Conservation (phyloP, 371 early-diverging fungal species). For the Lichtheimia ramosa region DNA sequence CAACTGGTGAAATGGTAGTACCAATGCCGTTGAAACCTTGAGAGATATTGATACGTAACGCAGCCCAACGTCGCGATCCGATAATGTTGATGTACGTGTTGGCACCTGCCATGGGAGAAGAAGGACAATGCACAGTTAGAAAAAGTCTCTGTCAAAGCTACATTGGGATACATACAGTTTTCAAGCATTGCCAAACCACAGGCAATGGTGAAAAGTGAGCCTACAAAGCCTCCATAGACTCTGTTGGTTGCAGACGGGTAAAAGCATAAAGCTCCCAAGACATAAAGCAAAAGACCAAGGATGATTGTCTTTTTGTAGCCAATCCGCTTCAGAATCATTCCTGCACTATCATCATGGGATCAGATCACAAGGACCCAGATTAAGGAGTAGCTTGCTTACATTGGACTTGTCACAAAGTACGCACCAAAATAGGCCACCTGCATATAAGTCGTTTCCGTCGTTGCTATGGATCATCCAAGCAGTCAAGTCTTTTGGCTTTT, state of each 20-base stretch:
- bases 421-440: conserved; percentile 55
- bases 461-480: conserved; percentile 17
- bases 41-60: conserved; percentile 43
- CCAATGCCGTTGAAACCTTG: conserved; percentile 51
- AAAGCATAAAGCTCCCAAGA: conserved; percentile 48
- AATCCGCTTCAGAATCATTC: conserved; percentile 34
- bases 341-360: conserved; percentile 23
- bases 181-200: conserved; percentile 49
- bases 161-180: conserved; percentile 26
- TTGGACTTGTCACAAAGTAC: conserved; percentile 45
- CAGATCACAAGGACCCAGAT: too few species aligned
- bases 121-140: neutral
- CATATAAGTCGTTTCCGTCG: conserved; percentile 46
- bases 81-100: conserved; percentile 47
- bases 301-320: conserved; percentile 47
- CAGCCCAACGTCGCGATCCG: conserved; percentile 36
- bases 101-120: conserved; percentile 21
- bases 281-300: conserved; percentile 41
- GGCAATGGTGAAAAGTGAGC: conserved; percentile 46
- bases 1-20: conserved; percentile 38
- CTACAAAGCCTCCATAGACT: conserved; percentile 46
- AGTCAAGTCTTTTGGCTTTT: too few species aligned
- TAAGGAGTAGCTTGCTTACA: conserved; percentile 20
- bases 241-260: conserved; percentile 38
- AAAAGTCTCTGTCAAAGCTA: neutral